Percentiles rank a stretch among this genome's conserved stretches.
Conservation (phyloP, 2,329 filamentous ascomycete genomes). For the Trichoderma cornu-damae region DNA sequence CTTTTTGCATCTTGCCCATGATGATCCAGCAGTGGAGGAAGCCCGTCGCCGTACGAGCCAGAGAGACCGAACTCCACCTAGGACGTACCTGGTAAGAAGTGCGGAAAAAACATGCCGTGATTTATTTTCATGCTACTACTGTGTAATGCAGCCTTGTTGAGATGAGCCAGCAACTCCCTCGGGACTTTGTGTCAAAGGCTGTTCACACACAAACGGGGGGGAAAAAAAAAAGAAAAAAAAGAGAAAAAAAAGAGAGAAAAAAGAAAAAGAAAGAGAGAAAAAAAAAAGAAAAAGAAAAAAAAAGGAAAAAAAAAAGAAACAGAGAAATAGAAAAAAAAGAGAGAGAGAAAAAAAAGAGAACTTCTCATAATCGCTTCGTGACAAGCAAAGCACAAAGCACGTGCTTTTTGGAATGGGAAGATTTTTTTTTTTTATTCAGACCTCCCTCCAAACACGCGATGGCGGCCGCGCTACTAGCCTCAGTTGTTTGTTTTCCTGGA, state of each 20-base stretch:
- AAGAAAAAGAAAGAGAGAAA: too few relatives aligned
- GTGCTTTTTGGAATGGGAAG: not conserved
- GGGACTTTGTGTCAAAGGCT: not conserved
- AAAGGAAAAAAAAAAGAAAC: too few relatives aligned
- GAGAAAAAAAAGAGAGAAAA: not conserved
- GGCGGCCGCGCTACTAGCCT: not conserved
- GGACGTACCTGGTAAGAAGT: not conserved
- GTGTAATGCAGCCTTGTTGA: constrained; percentile 14
- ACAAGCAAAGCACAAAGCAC: constrained; percentile 1
- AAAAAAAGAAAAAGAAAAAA: too few relatives aligned
- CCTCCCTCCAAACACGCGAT: not conserved
- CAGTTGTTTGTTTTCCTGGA: not conserved
- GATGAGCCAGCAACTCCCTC: not conserved
- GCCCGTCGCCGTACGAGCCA: too few relatives aligned
- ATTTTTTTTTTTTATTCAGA: too few relatives aligned
- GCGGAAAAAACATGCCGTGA: not conserved
- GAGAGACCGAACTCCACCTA: not conserved
- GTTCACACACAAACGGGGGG: not conserved
- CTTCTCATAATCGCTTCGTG: too few relatives aligned
- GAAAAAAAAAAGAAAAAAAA: not conserved
- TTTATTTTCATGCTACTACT: constrained; percentile 4
- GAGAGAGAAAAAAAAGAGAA: too few relatives aligned
- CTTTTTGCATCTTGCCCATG: too few relatives aligned
- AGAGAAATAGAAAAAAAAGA: too few relatives aligned
- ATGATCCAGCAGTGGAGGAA: too few relatives aligned